Evolutionary conservation across 352 stramenopile species (phyloP).

Genomic region (Elongisporangium undulatum): DNA sequence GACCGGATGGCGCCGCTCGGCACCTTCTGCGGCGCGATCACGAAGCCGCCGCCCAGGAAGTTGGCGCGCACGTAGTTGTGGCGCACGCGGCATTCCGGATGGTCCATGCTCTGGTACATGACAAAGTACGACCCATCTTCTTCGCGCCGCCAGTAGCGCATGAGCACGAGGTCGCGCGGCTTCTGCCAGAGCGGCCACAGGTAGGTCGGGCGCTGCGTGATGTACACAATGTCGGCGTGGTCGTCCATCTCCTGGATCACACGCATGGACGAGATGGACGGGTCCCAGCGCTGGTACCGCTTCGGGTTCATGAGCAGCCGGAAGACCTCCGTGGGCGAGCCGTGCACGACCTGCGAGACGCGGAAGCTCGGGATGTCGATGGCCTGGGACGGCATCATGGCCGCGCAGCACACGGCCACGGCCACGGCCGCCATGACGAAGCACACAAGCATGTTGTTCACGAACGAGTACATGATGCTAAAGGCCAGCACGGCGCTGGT

Average conservation of each 20-base stretch:
- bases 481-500: conserved; percentile 72
- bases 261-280: conserved; percentile 71
- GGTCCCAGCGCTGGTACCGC: conserved; percentile 80
- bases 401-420: conserved; percentile 62
- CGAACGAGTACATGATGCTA: conserved; percentile 85
- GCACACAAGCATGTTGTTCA: conserved; percentile 77
- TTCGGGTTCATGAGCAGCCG: conserved; percentile 83
- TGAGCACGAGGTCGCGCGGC: conserved; percentile 78
- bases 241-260: conserved; percentile 85
- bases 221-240: conserved; percentile 87
- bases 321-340: conserved; percentile 81
- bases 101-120: conserved; percentile 88
- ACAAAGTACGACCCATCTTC: conserved; percentile 89
- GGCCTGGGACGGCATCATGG: conserved; percentile 58
- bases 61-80: conserved; percentile 85
- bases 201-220: conserved; percentile 79
- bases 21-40: conserved; percentile 82
- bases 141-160: conserved; percentile 87
- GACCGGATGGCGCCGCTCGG: conserved; percentile 73
- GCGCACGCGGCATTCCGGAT: conserved; percentile 80
- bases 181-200: conserved; percentile 87
- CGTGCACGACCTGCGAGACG: conserved; percentile 82
- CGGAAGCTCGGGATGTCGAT: conserved; percentile 84
- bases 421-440: conserved; percentile 63
- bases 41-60: conserved; percentile 74